These are phyloP conservation scores for Prunella vulgaris DNA, from an alignment of 257 asterid genomes.

Conservation along the genomic window DNA sequence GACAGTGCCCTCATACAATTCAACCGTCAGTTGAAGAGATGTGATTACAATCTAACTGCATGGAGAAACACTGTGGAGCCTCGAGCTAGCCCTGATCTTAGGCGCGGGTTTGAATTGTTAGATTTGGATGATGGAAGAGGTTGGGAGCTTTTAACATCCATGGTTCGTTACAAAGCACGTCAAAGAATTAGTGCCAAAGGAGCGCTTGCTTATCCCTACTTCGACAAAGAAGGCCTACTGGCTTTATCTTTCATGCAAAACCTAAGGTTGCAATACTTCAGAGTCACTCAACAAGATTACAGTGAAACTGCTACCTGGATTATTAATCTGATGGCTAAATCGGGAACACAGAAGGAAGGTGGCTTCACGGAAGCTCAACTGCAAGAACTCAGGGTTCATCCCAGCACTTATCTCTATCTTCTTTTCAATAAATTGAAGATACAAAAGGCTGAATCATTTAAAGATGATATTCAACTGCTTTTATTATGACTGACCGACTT, in stretches of 20 bases:
- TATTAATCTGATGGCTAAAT: constrained; percentile 77
- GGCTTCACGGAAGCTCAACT: constrained; percentile 98
- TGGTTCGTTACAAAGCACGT: constrained; percentile 89
- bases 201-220: constrained; percentile 94
- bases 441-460: background rate
- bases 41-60: constrained; percentile 65
- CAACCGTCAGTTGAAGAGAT: constrained; percentile 86
- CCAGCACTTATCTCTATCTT: too few species aligned
- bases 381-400: constrained; percentile 66
- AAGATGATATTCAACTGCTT: background rate
- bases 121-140: constrained; percentile 90
- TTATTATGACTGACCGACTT: background rate
- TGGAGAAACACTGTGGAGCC: constrained; percentile 78
- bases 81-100: constrained; percentile 71
- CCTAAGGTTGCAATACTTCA: constrained; percentile 59
- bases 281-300: constrained; percentile 88
- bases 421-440: background rate
- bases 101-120: constrained; percentile 77
- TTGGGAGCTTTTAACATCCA: constrained; percentile 88
- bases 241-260: constrained; percentile 88
- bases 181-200: constrained; percentile 77
- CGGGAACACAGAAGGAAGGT: constrained; percentile 83
- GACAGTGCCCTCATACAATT: constrained; percentile 78
- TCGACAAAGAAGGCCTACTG: constrained; percentile 79
- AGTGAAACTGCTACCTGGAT: constrained; percentile 82